Conservation (phyloP, 2,329 filamentous ascomycete genomes). For the Xylaria sp. region DNA sequence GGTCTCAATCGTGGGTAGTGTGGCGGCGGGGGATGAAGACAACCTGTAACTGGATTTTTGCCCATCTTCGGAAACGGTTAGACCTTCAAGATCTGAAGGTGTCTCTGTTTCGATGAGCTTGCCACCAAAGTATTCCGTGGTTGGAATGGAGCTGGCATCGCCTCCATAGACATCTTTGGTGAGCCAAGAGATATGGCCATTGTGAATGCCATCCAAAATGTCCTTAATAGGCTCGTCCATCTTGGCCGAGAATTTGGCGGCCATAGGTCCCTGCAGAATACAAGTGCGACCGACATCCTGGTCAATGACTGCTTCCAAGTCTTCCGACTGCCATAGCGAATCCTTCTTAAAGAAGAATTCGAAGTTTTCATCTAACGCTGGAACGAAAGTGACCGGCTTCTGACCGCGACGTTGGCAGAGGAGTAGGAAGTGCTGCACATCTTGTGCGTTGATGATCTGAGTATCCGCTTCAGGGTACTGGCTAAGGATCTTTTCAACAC, state of each 20-base stretch:
- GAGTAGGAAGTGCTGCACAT: slow-evolving; percentile 95
- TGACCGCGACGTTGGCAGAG: slow-evolving; percentile 91
- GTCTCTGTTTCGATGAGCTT: slow-evolving; percentile 78
- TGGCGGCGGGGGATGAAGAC: slow-evolving; percentile 76
- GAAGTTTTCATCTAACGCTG: slow-evolving; percentile 94
- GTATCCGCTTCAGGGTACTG: slow-evolving; percentile 86
- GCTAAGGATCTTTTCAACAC: slow-evolving; percentile 81
- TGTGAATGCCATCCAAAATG: slow-evolving; percentile 90
- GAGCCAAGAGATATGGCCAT: slow-evolving; percentile 83
- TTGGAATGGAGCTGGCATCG: slow-evolving; percentile 78
- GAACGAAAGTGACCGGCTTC: slow-evolving; percentile 97
- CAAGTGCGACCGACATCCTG: slow-evolving; percentile 97
- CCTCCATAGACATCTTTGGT: slow-evolving; percentile 82
- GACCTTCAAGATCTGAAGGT: slow-evolving; percentile 82
- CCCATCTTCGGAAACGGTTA: slow-evolving; percentile 82
- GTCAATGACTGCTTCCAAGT: slow-evolving; percentile 92
- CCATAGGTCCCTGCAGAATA: slow-evolving; percentile 94
- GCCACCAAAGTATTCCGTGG: slow-evolving; percentile 95
- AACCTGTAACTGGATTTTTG: slow-evolving; percentile 87
- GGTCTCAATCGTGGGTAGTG: slow-evolving; percentile 80
- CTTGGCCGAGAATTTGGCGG: slow-evolving; percentile 87
- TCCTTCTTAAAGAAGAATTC: slow-evolving; percentile 99
- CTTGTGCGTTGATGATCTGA: slow-evolving; percentile 97
- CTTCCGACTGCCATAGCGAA: slow-evolving; percentile 98
- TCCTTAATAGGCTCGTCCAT: slow-evolving; percentile 95